These are phyloP conservation scores for Yamadazyma phyllophila DNA, from an alignment of 805 yeast genomes.

Conservation along the genomic window DNA sequence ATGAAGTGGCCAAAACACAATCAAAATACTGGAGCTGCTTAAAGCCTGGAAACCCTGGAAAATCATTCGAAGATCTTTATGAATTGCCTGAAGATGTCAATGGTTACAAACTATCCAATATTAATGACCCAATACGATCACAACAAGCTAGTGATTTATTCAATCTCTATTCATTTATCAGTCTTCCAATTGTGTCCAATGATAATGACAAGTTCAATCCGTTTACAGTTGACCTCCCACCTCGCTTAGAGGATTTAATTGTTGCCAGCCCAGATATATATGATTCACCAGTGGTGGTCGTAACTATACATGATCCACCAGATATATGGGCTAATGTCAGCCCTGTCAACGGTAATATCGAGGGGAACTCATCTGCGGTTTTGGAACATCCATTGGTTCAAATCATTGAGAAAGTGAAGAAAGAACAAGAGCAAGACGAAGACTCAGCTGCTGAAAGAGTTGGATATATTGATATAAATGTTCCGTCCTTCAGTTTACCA, in stretches of 20 bases:
- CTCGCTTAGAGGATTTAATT: slow-evolving; percentile 59
- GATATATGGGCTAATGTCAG: slow-evolving; percentile 87
- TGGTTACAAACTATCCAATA: slow-evolving; percentile 41
- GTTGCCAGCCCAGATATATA: slow-evolving; percentile 71
- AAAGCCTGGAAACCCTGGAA: slow-evolving; percentile 58
- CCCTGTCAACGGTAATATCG: slow-evolving; percentile 75
- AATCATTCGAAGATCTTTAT: slow-evolving; percentile 37
- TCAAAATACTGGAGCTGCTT: slow-evolving; percentile 85
- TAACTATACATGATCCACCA: slow-evolving; percentile 87
- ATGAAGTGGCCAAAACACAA: slow-evolving; percentile 76
- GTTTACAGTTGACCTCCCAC: slow-evolving; percentile 43
- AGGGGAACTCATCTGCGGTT: slow-evolving; percentile 67
- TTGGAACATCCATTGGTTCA: slow-evolving; percentile 66
- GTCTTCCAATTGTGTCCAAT: slow-evolving; percentile 56
- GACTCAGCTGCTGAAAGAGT: slow-evolving; percentile 26
- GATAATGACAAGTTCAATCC: slow-evolving; percentile 19
- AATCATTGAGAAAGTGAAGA: slow-evolving; percentile 55
- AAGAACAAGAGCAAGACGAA: slow-evolving; percentile 28
- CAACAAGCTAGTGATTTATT: slow-evolving; percentile 62
- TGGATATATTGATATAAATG: slow-evolving; percentile 81
- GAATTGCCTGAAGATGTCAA: slow-evolving; percentile 28
- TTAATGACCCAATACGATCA: slow-evolving; percentile 74
- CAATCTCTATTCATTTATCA: slow-evolving; percentile 55
- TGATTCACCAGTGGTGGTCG: slow-evolving; percentile 58
- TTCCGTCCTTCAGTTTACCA: slow-evolving; percentile 57